Base-by-base conservation (phyloP, 1,139 yeast species). In the Hansenula lynferdii region DNA sequence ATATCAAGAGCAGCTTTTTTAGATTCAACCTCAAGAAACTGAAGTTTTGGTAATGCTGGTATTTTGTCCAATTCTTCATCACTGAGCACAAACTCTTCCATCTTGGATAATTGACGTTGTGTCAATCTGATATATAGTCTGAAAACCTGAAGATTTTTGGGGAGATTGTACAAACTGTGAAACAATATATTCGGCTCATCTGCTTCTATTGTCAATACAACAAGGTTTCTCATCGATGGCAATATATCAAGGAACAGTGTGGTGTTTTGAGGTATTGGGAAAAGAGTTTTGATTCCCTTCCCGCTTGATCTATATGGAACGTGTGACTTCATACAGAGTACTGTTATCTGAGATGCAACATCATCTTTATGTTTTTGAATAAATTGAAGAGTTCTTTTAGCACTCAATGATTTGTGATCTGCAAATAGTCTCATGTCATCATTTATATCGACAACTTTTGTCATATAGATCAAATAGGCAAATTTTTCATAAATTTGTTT, bases 391-490 rank as follows among this genome's bases (percentile, higher is more conserved):
- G 27, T 16, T 10, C 12, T 22, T 5, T n/a, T 6, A 11, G 33
- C 23, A 15, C 11, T 8, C 11, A 15, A 31, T n/a, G n/a, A n/a
- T 4, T 20, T 27, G 16, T 21, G 17, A 16, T 22, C 27, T 10
- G 12, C 9, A 10, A 22, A 22, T 6, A 22, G 4, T 22, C 33
- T 31, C 12, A 15, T 10, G n/a, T 26, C 24, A 21, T 43, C 45
- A 14, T 38, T 39, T 17, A 44, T 18, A 10, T 33, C 30, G 2
- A 36, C 34, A 1, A 38, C 41, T 20, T 32, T 43, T 12, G 45
- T 44, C 20, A 37, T 15, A 28, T 41, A 47, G 2, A 42, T 25
- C 22, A 47, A 34, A 27, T 37, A 35, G 12, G 33, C 30, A 31
- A 34, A 44, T 3, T 18, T 29, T 4, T 25, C 18, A 22, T 44